Conservation (phyloP, 345 rosid genomes). For the Leavenworthia alabamica region DNA sequence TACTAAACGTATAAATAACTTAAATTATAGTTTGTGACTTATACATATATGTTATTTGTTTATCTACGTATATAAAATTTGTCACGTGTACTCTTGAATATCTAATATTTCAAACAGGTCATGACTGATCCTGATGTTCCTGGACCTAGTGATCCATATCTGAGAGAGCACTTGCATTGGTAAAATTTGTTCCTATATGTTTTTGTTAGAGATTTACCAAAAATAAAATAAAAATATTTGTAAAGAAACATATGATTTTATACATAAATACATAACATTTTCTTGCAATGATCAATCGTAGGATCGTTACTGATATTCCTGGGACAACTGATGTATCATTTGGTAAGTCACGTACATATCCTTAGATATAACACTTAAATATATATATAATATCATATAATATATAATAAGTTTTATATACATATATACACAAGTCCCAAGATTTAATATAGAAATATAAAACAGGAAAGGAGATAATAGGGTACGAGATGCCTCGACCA, state of each 20-base stretch:
- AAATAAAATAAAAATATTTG: no score
- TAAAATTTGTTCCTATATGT: conserved; percentile 24
- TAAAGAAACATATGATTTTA: no score
- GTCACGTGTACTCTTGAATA: background rate
- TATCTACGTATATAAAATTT: background rate
- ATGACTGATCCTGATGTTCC: conserved; percentile 99
- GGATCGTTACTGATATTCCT: conserved; percentile 95
- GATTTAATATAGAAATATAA: background rate
- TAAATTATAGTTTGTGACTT: background rate
- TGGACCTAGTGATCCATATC: conserved; percentile 94
- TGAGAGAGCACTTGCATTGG: conserved; percentile 95
- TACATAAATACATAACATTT: conserved; percentile 15
- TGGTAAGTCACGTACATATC: conserved; percentile 50
- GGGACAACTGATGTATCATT: conserved; percentile 92
- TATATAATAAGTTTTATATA: background rate
- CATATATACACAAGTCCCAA: no score
- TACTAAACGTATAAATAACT: no score
- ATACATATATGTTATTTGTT: conserved; percentile 3
- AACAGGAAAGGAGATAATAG: conserved; percentile 65
- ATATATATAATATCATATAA: background rate
- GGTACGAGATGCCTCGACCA: conserved; percentile 88
- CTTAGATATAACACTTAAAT: background rate
- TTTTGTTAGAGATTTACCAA: no score
- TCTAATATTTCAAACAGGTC: conserved; percentile 40
- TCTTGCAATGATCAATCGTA: conserved; percentile 32